A percentile compares a stretch with the other conserved stretches of the same genome.
These are phyloP conservation scores for Boehmeria nivea DNA, from an alignment of 306 rosid genomes.

Conservation along the genomic window DNA sequence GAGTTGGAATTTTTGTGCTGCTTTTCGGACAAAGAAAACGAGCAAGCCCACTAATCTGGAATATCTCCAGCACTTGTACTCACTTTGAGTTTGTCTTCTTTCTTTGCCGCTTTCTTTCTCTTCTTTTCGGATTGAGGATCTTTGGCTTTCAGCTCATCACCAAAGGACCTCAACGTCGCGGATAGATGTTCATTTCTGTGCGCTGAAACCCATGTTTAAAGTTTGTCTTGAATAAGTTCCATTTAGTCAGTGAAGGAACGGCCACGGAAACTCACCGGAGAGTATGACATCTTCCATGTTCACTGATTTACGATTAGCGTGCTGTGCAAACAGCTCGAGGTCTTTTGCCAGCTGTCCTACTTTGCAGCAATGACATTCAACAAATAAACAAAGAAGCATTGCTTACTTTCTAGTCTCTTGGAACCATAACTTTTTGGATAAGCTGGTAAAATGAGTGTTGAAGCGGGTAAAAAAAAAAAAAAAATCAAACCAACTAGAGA, in stretches of 20 bases:
- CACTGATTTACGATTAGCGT: constrained; percentile 71
- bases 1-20: not conserved
- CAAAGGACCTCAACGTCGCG: constrained; percentile 48
- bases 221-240: not conserved
- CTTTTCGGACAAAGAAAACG: not conserved
- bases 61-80: constrained; percentile 29
- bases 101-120: constrained; percentile 58
- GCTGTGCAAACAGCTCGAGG: constrained; percentile 77
- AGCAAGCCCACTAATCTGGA: constrained; percentile 19
- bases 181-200: constrained; percentile 80
- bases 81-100: constrained; percentile 46
- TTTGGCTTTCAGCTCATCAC: constrained; percentile 62
- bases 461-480: not conserved
- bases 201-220: constrained; percentile 42
- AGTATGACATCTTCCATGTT: constrained; percentile 89
- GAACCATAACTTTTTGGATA: not conserved
- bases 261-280: constrained; percentile 45
- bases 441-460: not conserved
- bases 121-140: constrained; percentile 78
- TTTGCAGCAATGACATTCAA: constrained; percentile 3
- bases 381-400: not conserved
- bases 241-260: not conserved
- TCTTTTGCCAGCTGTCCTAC: constrained; percentile 82
- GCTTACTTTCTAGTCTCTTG: not conserved
- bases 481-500: not conserved